Base-by-base conservation (phyloP, 2,329 filamentous ascomycete species). In the Phialocephala sp. region DNA sequence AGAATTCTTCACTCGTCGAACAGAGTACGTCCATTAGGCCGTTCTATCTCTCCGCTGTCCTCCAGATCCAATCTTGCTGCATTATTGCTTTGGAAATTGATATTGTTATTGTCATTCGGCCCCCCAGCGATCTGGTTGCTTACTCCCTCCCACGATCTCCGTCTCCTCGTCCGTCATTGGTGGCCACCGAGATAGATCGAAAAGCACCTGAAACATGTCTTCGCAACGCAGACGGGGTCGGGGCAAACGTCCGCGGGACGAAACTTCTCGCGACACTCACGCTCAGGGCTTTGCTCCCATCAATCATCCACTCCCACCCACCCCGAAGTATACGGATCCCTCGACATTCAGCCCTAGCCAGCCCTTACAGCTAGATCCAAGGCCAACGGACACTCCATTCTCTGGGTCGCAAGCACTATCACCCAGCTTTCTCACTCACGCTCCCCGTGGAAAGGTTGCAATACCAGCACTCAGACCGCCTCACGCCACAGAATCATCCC, bases 381-480 rank as follows among this genome's bases (percentile, higher is more conserved):
- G 8, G 20, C 18, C 47, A 52, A 32, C 15, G 4, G 47, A 18
- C 20, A 4, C 47, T 12, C 22, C 22, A 27, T 52, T 32, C 24
- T 12, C 47, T 12, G 8, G 24, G 47, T 8, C 47, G 4, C 47
- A 52, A 18, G 8, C 24, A 27, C 50, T 15, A 12, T 52, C 47
- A 2, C 50, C 22, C 9, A 15, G 24, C 11, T 32, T 12, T 32
- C 9, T 18, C 45, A 11, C n/a, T n/a, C 43, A 47, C 15, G 22
- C 62, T 37, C 68, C 69, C 0, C 39, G 58, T 14, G 69, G 71
- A 36, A 74, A 74, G 64, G 62, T 74, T 39, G 66, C 71, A 4
- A 71, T 74, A 43, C 71, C 72, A 18, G 63, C 68, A 12, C 45
- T 73, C 4, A 65, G 60, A 56, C 20, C 55, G 11, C 52, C 66